Evolutionary conservation across 371 early-diverging fungal species (phyloP), one percentile per base, ranked within the genome.

Genomic region (Mucor plumbeus): DNA sequence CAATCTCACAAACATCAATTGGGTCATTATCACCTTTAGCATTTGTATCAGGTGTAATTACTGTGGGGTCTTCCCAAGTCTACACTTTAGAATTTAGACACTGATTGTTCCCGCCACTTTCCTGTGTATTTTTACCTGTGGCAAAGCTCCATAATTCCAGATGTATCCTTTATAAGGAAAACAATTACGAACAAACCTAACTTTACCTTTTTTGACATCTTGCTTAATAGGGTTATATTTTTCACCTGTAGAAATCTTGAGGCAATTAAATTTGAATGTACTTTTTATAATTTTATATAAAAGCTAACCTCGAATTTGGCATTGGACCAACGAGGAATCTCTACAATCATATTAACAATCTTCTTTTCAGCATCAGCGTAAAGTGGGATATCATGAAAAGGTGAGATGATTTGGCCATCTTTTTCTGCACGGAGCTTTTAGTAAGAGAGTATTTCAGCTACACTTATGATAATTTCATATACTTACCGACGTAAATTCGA

Each of bases 121-220:
- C 7, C 7, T 21, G 15, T 19, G 7, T 7, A 21, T n/a, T 31
- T 10, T 13, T 84, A 90, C 91, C 83, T 94, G 94, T 38, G 99
- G 99, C 69, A 99, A 84, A 38, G 99, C 99, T 62, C 99, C 99
- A 76, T 99, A 99, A 89, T 99, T 99, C 99, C 99, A 99, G 76
- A 97, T 95, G 85, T 99, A 99, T 44, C 99, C 99, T 73, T 98
- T 96, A 91, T 96, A 96, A 33, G 99, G 99, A 91, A 99, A 99
- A 72, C 97, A 92, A 87, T 99, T 99, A 74, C 95, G 91, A 61
- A 99, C 99, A 82, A 92, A 99, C 63, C 99, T 90, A 63, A 97
- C 91, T 83, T 97, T 97, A 72, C 96, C 98, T 81, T 99, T 99
- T 89, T 99, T 99, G 66, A 93, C 86, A 79, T 99, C 99, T 84